Percentiles rank a stretch among this genome's conserved stretches.
Conservation (phyloP, 345 rosid species). For the Euphorbia peplus region DNA sequence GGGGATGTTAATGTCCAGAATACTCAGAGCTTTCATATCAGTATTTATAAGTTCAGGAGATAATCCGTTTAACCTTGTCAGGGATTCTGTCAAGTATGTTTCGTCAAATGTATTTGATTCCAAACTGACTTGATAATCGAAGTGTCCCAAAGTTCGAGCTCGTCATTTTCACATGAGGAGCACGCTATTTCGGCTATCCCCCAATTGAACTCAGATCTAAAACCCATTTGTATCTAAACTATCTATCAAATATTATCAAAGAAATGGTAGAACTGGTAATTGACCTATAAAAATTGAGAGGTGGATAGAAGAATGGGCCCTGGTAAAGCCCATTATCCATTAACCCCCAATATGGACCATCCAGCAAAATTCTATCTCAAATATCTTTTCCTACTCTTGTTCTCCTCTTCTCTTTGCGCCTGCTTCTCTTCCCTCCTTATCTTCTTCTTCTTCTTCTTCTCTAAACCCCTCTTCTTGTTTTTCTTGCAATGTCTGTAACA, state of each 20-base stretch:
- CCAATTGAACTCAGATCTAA: too few relatives aligned
- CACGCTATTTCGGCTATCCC: too few relatives aligned
- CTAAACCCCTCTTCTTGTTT: conserved; percentile 20
- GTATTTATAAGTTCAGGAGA: conserved; percentile 53
- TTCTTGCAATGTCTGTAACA: conserved; percentile 38
- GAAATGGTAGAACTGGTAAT: too few relatives aligned
- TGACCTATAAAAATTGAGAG: not conserved
- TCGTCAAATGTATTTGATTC: not conserved
- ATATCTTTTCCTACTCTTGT: not conserved
- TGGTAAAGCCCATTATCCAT: conserved; percentile 15
- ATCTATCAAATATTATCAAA: too few relatives aligned
- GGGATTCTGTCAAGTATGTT: conserved; percentile 49
- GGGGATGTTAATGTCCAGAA: conserved; percentile 50
- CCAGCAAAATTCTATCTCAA: not conserved
- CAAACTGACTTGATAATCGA: too few relatives aligned
- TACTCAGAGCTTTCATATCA: conserved; percentile 35
- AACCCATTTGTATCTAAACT: too few relatives aligned
- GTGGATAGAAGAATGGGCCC: conserved; percentile 55
- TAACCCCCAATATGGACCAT: not conserved
- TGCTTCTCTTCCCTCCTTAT: conserved; percentile 20
- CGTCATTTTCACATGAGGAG: too few relatives aligned
- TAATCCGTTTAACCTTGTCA: conserved; percentile 56
- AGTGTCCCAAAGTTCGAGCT: too few relatives aligned
- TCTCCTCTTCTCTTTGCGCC: not conserved
- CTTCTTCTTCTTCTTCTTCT: conserved; percentile 16